These are phyloP conservation scores for Murraya paniculata DNA, from an alignment of 345 rosid genomes.

Conservation along the genomic window DNA sequence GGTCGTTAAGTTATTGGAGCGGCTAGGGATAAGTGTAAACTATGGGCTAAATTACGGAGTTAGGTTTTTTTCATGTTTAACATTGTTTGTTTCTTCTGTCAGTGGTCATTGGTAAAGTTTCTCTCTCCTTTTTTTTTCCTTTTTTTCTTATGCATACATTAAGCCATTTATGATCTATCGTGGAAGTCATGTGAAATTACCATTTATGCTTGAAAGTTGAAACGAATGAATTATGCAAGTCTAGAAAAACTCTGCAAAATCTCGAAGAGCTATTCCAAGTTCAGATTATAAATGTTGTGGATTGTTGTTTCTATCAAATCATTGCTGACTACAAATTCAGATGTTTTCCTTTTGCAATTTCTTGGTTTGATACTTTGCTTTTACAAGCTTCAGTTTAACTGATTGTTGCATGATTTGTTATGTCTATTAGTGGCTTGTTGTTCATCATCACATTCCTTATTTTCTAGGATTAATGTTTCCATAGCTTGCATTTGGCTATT, in stretches of 20 bases:
- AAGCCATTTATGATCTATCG: background rate
- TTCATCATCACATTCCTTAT: background rate
- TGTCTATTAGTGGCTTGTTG: background rate
- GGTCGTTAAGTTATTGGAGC: background rate
- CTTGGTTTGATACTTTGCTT: background rate
- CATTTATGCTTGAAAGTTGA: background rate
- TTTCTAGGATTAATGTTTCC: background rate
- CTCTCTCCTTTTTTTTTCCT: background rate
- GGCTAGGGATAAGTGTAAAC: background rate
- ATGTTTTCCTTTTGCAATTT: background rate
- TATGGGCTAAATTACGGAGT: background rate
- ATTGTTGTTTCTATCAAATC: background rate
- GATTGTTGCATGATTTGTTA: background rate
- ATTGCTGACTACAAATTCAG: background rate
- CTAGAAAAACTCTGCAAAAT: background rate
- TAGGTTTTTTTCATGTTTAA: background rate
- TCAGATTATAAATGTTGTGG: background rate
- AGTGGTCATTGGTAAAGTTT: background rate
- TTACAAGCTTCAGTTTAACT: background rate
- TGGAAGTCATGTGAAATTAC: background rate
- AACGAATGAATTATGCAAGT: background rate
- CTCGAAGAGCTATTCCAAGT: background rate
- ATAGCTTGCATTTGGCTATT: constrained; percentile 6
- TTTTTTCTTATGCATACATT: background rate
- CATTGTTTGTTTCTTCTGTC: background rate